Base-by-base conservation (phyloP, 345 rosid species). In the Hevea brasiliensis region DNA sequence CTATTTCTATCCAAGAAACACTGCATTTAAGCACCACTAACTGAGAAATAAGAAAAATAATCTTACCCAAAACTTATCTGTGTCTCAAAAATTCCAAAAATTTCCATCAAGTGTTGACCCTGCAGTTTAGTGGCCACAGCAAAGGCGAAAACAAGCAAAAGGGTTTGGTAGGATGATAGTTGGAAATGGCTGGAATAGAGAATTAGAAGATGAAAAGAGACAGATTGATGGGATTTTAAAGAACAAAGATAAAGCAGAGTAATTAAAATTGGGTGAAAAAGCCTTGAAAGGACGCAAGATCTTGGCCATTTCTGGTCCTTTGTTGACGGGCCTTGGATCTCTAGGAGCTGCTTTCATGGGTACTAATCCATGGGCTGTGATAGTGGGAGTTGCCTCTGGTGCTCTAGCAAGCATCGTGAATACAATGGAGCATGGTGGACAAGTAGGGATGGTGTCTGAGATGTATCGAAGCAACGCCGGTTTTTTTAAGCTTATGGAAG, bases 361-460 rank as follows among this genome's bases (percentile, higher is more conserved):
- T 17, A 53, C 65, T 32, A 40, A 76, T 56, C 57, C 71, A 9
- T 63, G 37, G 86, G 84, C 76, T 0, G 77, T 76, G 35, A 32
- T 67, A 37, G 18, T 82, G 8, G 91, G 83, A 27, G 83, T 81
- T 23, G 68, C 23, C 1, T 77, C 76, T 1, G 91, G 89, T 20
- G 85, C 81, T 51, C 48, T 85, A 42, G 84, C 89, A 10, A 65
- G 85, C 59, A 45, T 77, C 3, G 80, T 82, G 45, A 85, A 74
- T 70, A 68, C 84, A n/a, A 11, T 84, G 11, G 86, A 82, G 79
- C 89, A 87, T 56, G 89, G 86, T 10, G 75, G 78, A 9, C 87
- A 81, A 74, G 81, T 84, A 18, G 91, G 89, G 21, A 85, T 87
- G 89, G 85, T 85, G 77, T 79, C 85, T 17, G 89, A 85, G 82